phyloP scores from a whole-genome alignment of 148 eudicot genomes.

The Tetragonia tetragonoides region DNA sequence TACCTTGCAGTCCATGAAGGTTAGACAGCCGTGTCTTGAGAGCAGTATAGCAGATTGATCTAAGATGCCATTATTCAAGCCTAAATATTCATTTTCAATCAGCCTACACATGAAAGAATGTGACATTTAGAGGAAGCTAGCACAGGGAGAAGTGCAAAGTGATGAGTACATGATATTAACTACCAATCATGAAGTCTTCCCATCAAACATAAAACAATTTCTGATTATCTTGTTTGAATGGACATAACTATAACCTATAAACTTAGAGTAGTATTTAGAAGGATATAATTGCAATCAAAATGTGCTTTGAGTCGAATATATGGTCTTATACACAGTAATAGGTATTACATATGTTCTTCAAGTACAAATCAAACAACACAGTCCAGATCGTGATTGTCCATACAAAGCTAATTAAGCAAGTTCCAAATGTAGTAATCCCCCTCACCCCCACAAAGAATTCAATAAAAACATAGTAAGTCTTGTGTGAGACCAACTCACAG shows the following conservation, averaged over 20 bases:
- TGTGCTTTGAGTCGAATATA: too few relatives aligned
- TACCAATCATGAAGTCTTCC: background rate
- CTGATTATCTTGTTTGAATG: background rate
- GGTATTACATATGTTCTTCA: background rate
- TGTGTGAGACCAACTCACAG: too few relatives aligned
- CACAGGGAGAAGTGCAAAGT: slow-evolving; percentile 6
- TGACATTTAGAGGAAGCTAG: slow-evolving; percentile 4
- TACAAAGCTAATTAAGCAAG: too few relatives aligned
- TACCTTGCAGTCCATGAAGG: slow-evolving; percentile 99
- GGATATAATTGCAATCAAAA: too few relatives aligned
- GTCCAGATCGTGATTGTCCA: background rate
- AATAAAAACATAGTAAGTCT: too few relatives aligned
- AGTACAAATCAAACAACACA: background rate
- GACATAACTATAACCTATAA: too few relatives aligned
- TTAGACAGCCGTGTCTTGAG: slow-evolving; percentile 83
- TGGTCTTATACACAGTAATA: too few relatives aligned
- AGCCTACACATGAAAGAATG: slow-evolving; percentile 49
- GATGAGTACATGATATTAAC: background rate
- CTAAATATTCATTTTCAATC: slow-evolving; percentile 89
- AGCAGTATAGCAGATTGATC: slow-evolving; percentile 95
- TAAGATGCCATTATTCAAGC: slow-evolving; percentile 92
- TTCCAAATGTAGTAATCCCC: background rate
- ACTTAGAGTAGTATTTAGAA: too few relatives aligned
- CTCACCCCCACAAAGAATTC: background rate
- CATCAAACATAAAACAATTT: background rate